phyloP scores from a whole-genome alignment of 1,284 basidiomycete species.

The Malassezia globosa region DNA sequence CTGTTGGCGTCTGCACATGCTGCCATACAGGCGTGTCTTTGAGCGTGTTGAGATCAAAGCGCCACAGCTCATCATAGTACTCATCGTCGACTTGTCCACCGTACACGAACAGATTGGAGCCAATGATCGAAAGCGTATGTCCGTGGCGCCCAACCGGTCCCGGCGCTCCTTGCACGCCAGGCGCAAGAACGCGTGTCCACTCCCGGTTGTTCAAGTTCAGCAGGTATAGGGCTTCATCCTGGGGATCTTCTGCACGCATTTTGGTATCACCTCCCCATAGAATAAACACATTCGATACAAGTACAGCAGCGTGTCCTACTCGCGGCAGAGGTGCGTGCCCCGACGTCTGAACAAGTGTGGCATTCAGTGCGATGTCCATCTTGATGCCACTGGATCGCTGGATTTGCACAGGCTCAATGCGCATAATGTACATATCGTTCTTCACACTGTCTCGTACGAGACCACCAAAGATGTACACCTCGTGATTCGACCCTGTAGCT shows the following conservation, averaged over 20 bases:
- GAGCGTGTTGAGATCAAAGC: slow-evolving; percentile 65
- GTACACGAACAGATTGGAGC: slow-evolving; percentile 83
- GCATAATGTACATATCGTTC: slow-evolving; percentile 71
- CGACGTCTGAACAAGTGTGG: slow-evolving; percentile 54
- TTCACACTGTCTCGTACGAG: slow-evolving; percentile 80
- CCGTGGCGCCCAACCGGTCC: slow-evolving; percentile 81
- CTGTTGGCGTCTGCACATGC: slow-evolving; percentile 56
- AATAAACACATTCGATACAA: slow-evolving; percentile 88
- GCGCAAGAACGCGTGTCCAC: slow-evolving; percentile 67
- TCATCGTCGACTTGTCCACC: slow-evolving; percentile 78
- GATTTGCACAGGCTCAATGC: slow-evolving; percentile 53
- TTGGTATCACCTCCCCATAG: slow-evolving; percentile 96
- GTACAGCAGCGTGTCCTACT: slow-evolving; percentile 88
- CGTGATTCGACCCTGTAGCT: slow-evolving; percentile 61
- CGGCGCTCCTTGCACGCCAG: slow-evolving; percentile 42
- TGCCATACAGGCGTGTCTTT: slow-evolving; percentile 54
- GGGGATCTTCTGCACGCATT: slow-evolving; percentile 61
- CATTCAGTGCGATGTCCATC: slow-evolving; percentile 52
- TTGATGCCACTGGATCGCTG: slow-evolving; percentile 52
- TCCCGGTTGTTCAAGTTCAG: slow-evolving; percentile 77
- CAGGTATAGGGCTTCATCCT: slow-evolving; percentile 90
- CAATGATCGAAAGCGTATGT: slow-evolving; percentile 85
- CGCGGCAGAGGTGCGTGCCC: slow-evolving; percentile 81
- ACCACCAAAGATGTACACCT: slow-evolving; percentile 93
- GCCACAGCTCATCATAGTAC: slow-evolving; percentile 91